Evolutionary conservation across 176 grass and related monocot genomes (phyloP), one percentile per base, ranked within the genome.

Genomic region (Oropetium thomaeum): DNA sequence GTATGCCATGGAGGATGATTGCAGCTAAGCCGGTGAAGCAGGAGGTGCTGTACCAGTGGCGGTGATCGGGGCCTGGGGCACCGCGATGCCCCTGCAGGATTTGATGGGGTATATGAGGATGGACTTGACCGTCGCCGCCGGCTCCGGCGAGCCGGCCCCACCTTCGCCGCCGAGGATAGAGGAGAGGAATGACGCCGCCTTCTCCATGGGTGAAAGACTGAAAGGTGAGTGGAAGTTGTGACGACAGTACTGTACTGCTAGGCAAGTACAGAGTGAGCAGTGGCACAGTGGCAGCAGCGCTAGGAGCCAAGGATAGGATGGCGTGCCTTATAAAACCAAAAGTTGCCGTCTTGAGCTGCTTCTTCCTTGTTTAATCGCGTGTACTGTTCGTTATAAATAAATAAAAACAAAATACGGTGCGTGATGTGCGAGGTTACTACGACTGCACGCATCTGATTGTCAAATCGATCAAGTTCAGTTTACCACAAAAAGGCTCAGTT

Each of bases 41-140:
- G 49, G 37, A 31, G 39, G 40, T 20, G 0, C 45, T 11, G 28
- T 87, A 91, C 94, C 90, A 4, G 90, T 93, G 81, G 86, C 31
- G 49, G 86, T 82, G 88, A 97, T 29, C 45, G 82, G 83, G 43
- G 94, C 94, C 67, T 89, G 74, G 22, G 86, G 76, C 53, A 93
- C 83, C n/a, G 86, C 82, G 70, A 97, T 87, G 2, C 90, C 93
- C 34, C 81, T 79, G 67, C 93, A 97, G 19, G 93, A 91, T 61
- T 97, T 97, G 86, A 97, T 83, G 8, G 93, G 94, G 78, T 97
- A 97, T 8, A 97, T 26, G 31, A 80, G 68, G 81, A 97, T 85
- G 39, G 90, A 89, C 10, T 79, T 66, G 16, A 84, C 83, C 28
- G 73, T 82, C 1, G 80, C 90, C 60, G 83, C 53, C 38, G 62